phyloP scores from a whole-genome alignment of 495 filamentous ascomycete genomes.

The Lentithecium fluviatile region DNA sequence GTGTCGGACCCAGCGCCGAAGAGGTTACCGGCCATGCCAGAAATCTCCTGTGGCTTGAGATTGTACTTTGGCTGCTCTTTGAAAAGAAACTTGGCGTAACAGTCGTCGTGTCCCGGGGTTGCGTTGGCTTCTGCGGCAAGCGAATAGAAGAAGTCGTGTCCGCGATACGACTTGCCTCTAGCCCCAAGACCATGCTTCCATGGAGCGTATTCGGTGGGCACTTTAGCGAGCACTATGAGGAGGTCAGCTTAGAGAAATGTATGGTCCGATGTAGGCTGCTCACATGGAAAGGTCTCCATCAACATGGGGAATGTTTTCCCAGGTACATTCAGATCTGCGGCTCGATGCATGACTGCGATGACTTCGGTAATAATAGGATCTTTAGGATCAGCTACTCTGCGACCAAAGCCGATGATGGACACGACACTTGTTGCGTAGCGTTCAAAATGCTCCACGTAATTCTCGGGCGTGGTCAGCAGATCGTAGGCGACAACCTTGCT shows the following conservation, averaged over 20 bases:
- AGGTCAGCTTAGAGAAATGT: neutral
- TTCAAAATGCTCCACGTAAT: conserved; percentile 48
- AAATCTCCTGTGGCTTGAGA: conserved; percentile 43
- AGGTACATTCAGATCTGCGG: conserved; percentile 47
- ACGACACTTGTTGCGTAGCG: conserved; percentile 50
- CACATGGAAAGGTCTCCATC: conserved; percentile 58
- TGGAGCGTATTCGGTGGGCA: conserved; percentile 42
- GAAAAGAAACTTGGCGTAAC: conserved; percentile 46
- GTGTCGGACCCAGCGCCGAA: conserved; percentile 38
- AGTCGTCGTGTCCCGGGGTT: conserved; percentile 39
- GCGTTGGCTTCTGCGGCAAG: conserved; percentile 45
- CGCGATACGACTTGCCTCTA: conserved; percentile 29
- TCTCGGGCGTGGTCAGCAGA: conserved; percentile 41
- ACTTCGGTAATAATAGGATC: conserved; percentile 53
- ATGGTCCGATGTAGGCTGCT: neutral
- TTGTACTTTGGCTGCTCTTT: conserved; percentile 45
- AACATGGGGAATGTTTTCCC: conserved; percentile 62
- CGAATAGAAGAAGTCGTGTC: conserved; percentile 47
- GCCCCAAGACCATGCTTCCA: conserved; percentile 46
- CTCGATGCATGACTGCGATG: conserved; percentile 45
- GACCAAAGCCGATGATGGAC: conserved; percentile 48
- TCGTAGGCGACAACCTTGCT: conserved; percentile 46
- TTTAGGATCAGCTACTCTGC: conserved; percentile 43
- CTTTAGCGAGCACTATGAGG: conserved; percentile 42
- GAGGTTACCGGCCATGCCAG: conserved; percentile 41